A percentile compares a stretch with the other conserved stretches of the same genome.
Evolutionary conservation across 441 rosid genomes (phyloP).

Genomic region (Eutrema salsugineum): DNA sequence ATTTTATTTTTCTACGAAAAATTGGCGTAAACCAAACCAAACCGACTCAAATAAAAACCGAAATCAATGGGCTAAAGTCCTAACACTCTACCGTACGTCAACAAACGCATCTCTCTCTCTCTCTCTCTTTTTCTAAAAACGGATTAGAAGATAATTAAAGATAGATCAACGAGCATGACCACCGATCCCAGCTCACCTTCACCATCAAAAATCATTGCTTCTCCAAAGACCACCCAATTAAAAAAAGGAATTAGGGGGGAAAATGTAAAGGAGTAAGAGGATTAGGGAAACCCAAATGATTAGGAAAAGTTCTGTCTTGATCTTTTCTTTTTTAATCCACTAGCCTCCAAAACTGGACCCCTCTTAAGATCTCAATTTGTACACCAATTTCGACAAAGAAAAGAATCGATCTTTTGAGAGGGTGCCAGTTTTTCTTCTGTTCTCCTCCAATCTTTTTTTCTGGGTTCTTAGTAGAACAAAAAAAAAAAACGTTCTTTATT

Average conservation of each 20-base stretch:
- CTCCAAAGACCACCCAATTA: slow-evolving; percentile 12
- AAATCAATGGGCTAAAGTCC: no score
- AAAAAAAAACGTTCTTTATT: no score
- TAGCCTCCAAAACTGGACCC: slow-evolving; percentile 10
- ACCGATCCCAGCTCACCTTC: slow-evolving; percentile 5
- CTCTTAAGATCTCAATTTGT: slow-evolving; percentile 19
- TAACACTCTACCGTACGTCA: no score
- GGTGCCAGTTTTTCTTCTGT: slow-evolving; percentile 4
- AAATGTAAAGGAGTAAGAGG: no score
- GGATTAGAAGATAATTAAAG: no score
- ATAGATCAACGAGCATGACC: no score
- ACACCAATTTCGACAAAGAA: neutral
- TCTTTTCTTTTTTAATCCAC: slow-evolving; percentile 10
- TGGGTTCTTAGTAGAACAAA: neutral
- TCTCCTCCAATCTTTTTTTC: slow-evolving; percentile 18
- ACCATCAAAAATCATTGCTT: slow-evolving; percentile 13
- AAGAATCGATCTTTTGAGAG: slow-evolving; percentile 19
- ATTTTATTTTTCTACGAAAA: no score
- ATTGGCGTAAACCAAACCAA: no score
- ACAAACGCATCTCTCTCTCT: no score
- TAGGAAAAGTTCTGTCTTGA: slow-evolving; percentile 17
- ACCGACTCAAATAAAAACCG: no score
- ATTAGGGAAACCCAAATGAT: neutral
- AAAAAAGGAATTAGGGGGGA: no score
- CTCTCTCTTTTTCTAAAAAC: no score